These are phyloP conservation scores for Paecilomyces variotii DNA, from an alignment of 2,329 filamentous ascomycete genomes.

Conservation along the genomic window DNA sequence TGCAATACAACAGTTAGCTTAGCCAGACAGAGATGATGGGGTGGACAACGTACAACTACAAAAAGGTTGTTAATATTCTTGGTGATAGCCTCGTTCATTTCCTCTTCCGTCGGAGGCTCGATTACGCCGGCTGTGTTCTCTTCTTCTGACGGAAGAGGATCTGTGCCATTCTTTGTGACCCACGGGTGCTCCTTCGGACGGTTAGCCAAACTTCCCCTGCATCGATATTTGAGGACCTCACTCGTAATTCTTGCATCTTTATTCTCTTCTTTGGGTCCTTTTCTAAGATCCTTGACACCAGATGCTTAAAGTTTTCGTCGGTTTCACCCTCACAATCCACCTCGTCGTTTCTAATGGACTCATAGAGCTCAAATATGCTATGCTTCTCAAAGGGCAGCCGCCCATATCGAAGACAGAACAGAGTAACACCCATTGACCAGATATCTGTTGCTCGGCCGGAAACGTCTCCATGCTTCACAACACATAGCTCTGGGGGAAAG, in stretches of 20 bases:
- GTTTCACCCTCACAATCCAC: constrained; percentile 55
- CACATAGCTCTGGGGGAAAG: constrained; percentile 84
- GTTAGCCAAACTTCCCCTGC: constrained; percentile 5
- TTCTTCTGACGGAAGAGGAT: constrained; percentile 68
- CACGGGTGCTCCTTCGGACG: constrained; percentile 69
- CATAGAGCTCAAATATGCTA: constrained; percentile 77
- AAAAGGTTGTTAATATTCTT: constrained; percentile 79
- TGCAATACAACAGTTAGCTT: constrained; percentile 23
- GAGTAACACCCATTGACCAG: constrained; percentile 95
- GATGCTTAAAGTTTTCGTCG: constrained; percentile 61
- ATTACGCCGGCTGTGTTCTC: constrained; percentile 80
- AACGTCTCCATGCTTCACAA: constrained; percentile 75
- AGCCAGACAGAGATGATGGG: not conserved
- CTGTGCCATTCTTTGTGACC: constrained; percentile 75
- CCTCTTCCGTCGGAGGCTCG: constrained; percentile 78
- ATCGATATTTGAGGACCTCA: constrained; percentile 40
- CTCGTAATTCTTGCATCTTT: constrained; percentile 70
- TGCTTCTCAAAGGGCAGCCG: constrained; percentile 75
- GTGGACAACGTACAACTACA: constrained; percentile 54
- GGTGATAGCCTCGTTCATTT: constrained; percentile 86
- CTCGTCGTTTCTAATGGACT: constrained; percentile 70
- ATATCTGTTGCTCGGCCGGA: constrained; percentile 88
- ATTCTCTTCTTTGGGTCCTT: constrained; percentile 82
- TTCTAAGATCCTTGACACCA: constrained; percentile 67
- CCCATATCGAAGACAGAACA: constrained; percentile 89